Evolutionary conservation across 1,284 basidiomycete genomes (phyloP).

Genomic region (Laetiporus sulphureus): DNA sequence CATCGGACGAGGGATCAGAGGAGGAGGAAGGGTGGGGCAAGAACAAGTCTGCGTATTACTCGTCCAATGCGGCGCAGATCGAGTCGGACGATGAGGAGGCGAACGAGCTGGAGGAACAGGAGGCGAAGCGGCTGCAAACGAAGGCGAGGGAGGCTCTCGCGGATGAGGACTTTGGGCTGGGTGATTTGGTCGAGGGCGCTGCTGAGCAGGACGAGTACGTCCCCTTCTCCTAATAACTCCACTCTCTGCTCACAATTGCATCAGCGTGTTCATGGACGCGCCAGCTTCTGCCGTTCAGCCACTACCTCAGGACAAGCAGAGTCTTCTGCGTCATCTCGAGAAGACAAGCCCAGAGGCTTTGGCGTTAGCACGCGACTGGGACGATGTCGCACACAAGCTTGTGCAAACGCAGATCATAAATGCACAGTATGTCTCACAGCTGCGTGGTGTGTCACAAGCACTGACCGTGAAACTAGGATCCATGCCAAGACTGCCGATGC

Average conservation of each 20-base stretch:
- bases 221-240: conserved; percentile 2
- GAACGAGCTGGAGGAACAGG: conserved; percentile 82
- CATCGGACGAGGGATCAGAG: conserved; percentile 44
- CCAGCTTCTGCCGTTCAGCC: conserved; percentile 21
- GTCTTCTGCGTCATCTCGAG: conserved; percentile 70
- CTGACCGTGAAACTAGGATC: no score
- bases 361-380: conserved; percentile 72
- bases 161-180: conserved; percentile 84
- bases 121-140: conserved; percentile 76
- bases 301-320: conserved; percentile 52
- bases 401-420: conserved; percentile 48
- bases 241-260: background rate
- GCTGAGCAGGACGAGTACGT: conserved; percentile 38
- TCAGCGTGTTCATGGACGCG: conserved; percentile 32
- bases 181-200: conserved; percentile 47
- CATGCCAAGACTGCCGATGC: conserved; percentile 41
- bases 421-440: conserved; percentile 51
- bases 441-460: no score
- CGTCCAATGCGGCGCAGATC: conserved; percentile 73
- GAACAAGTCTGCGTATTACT: conserved; percentile 75
- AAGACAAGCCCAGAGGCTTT: conserved; percentile 76
- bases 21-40: conserved; percentile 75
- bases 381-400: conserved; percentile 54
- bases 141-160: conserved; percentile 68
- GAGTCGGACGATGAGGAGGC: conserved; percentile 85